Base-by-base conservation (phyloP, 2,329 filamentous ascomycete species). In the Nigrospora sphaerica region DNA sequence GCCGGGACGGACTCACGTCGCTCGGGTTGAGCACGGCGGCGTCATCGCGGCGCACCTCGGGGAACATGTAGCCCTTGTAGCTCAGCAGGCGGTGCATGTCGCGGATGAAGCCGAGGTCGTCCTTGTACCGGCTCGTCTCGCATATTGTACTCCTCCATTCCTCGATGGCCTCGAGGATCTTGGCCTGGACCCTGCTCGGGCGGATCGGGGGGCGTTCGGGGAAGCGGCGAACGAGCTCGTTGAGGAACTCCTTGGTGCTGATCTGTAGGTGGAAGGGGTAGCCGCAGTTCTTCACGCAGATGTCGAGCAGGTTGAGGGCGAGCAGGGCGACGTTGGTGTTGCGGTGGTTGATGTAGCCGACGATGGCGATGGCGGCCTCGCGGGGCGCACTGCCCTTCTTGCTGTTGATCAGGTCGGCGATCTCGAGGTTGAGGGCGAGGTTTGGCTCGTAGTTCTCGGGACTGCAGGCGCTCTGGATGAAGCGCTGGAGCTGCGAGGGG, bases 251-350 rank as follows among this genome's bases (percentile, higher is more conserved):
- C 67, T 98, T 98, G 56, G 93, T 97, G 67, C 88, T 91, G 63
- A 98, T 96, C 69, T 98, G 93, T 48, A 98, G 82, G 63, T 98
- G 93, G 68, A 98, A 98, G 1, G 93, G 91, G 65, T 98, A 98
- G 58, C 93, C 93, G 77, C 93, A 98, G 72, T 98, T 98, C 75
- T 98, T 98, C 68, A 97, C 93, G 68, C 93, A 97, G 53, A 97
- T 97, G 66, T 98, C 93, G 63, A 98, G 87, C 55, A 98, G 81
- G 71, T 85, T 84, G 61, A 97, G 78, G 49, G 93, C 92, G 49
- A 97, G 78, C 55, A 98, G 74, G 50, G 91, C 86, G 56, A 98
- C 89, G 67, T 95, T 97, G 50, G 91, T 87, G 65, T 97, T 98
- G 65, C 93, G 88, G 68, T 95, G 89, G 71, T 98, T 98, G 74